Evolutionary conservation across 768 basidiomycete species (phyloP).

Genomic region (Rhodotorula babjevae): DNA sequence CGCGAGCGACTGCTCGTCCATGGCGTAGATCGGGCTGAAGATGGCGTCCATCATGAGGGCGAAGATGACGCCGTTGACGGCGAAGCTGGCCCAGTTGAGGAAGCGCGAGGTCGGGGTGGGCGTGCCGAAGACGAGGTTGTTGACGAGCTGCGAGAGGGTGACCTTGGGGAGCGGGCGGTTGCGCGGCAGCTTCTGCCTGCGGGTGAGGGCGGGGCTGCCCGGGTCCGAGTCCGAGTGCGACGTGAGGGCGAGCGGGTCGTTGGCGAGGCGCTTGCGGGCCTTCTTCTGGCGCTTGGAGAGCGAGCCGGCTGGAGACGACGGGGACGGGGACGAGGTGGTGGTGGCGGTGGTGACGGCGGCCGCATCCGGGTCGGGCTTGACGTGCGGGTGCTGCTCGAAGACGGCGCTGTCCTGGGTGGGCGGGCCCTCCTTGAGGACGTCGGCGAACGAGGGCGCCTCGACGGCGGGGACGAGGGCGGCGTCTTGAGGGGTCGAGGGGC

Average conservation of each 20-base stretch:
- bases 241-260: conserved; percentile 9
- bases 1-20: conserved; percentile 54
- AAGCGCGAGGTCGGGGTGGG: conserved; percentile 17
- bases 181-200: conserved; percentile 18
- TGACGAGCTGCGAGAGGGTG: conserved; percentile 6
- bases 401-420: conserved; percentile 3
- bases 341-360: neutral
- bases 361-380: conserved; percentile 9
- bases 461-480: conserved; percentile 26
- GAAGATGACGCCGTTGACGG: conserved; percentile 51
- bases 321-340: neutral
- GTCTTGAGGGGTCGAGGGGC: conserved; percentile 18
- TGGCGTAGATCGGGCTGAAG: conserved; percentile 56
- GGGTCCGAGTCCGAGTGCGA: conserved; percentile 10
- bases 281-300: conserved; percentile 25
- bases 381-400: conserved; percentile 24
- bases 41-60: conserved; percentile 54
- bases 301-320: neutral
- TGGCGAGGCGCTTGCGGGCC: neutral
- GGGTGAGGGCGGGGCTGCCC: conserved; percentile 4
- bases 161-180: conserved; percentile 24
- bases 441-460: conserved; percentile 28
- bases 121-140: conserved; percentile 16
- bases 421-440: conserved; percentile 15
- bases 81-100: conserved; percentile 40